Percentiles rank a stretch among this genome's conserved stretches.
phyloP scores from a whole-genome alignment of 805 yeast genomes.

The Myxozyma monticola region DNA sequence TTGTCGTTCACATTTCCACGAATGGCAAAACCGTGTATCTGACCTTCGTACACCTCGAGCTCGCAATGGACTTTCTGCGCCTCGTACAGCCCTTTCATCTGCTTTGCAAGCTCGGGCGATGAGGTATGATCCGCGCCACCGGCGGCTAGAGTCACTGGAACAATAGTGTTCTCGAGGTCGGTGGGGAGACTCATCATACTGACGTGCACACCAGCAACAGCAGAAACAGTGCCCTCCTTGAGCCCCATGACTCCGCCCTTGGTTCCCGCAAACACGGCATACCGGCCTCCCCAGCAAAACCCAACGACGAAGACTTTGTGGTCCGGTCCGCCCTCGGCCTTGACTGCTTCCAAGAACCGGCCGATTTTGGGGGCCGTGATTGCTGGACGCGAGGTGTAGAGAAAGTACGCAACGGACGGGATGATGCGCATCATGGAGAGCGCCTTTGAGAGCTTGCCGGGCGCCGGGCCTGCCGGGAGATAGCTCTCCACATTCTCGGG shows the following conservation, averaged over 20 bases:
- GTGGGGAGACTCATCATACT: conserved; percentile 11
- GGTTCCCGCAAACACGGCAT: conserved; percentile 9
- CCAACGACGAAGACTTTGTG: conserved; percentile 19
- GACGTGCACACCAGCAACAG: conserved; percentile 24
- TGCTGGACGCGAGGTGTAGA: conserved; percentile 3
- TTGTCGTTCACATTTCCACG: conserved; percentile 10
- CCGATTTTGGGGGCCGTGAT: conserved; percentile 12
- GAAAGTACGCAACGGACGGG: conserved; percentile 3
- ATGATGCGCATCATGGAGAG: neutral
- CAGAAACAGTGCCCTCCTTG: conserved; percentile 10
- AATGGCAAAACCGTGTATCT: conserved; percentile 25
- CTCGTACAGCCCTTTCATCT: neutral
- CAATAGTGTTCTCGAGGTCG: conserved; percentile 12
- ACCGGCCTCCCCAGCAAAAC: conserved; percentile 28
- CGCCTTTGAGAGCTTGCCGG: no score
- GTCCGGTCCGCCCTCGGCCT: conserved; percentile 1
- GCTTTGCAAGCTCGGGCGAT: neutral
- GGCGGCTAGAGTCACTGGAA: conserved; percentile 14
- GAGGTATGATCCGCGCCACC: conserved; percentile 17
- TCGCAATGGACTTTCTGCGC: conserved; percentile 8
- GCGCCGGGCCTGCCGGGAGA: no score
- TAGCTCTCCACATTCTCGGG: neutral
- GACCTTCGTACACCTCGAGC: conserved; percentile 10
- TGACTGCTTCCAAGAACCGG: conserved; percentile 8
- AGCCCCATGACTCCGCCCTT: conserved; percentile 1